phyloP scores from a whole-genome alignment of 345 rosid genomes.

The Hibiscus mutabilis region DNA sequence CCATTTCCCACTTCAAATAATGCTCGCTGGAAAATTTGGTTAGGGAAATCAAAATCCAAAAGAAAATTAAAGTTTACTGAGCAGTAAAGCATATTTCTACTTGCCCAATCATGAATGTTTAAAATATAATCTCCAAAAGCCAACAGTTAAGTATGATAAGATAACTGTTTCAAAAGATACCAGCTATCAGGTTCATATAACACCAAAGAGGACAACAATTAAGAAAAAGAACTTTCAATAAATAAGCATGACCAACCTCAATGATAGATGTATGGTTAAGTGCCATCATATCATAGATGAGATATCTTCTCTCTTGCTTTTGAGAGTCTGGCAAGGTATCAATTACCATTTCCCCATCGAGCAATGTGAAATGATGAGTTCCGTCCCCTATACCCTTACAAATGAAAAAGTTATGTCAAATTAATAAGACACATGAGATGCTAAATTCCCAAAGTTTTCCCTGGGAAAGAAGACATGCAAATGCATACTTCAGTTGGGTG shows the following conservation, averaged over 20 bases:
- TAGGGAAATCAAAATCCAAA: too few relatives aligned
- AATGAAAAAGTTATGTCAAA: conserved; percentile 19
- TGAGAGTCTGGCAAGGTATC: conserved; percentile 86
- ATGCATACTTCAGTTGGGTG: conserved; percentile 57
- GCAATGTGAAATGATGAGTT: conserved; percentile 81
- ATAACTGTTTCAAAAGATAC: neutral
- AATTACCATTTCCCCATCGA: conserved; percentile 98
- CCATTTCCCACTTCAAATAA: too few relatives aligned
- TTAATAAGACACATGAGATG: conserved; percentile 2
- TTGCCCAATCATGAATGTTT: neutral
- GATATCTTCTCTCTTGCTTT: conserved; percentile 96
- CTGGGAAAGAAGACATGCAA: conserved; percentile 9
- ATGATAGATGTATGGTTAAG: conserved; percentile 55
- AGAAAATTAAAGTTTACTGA: too few relatives aligned
- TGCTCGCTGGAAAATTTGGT: too few relatives aligned
- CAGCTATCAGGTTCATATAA: neutral
- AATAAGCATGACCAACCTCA: conserved; percentile 52
- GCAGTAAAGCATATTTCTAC: too few relatives aligned
- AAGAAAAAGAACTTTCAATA: neutral
- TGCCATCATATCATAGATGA: conserved; percentile 94
- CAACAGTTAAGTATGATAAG: neutral
- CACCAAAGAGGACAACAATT: neutral
- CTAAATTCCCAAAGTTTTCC: conserved; percentile 4
- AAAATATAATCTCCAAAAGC: neutral
- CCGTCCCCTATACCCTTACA: conserved; percentile 63